These are phyloP conservation scores for Ocimum tenuiflorum DNA, from an alignment of 257 asterid species.

Conservation along the genomic window DNA sequence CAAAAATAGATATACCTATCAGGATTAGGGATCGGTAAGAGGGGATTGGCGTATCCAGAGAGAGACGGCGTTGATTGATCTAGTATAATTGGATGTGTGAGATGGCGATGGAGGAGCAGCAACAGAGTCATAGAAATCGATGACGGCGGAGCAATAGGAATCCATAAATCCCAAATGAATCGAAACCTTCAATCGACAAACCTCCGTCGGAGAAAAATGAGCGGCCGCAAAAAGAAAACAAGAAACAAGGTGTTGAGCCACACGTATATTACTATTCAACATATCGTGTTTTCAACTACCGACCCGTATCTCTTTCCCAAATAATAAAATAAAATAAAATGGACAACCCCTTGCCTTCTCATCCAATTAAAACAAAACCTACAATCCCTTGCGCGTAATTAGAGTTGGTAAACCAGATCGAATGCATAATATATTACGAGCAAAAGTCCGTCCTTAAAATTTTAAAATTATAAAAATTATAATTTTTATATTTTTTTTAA, in stretches of 20 bases:
- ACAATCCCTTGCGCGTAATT: too few relatives aligned
- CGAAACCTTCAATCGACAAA: background rate
- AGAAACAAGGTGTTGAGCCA: background rate
- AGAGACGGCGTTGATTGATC: slow-evolving; percentile 22
- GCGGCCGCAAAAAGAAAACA: background rate
- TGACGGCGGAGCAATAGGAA: slow-evolving; percentile 13
- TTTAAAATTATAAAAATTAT: too few relatives aligned
- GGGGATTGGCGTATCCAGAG: slow-evolving; percentile 39
- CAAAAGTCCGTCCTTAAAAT: too few relatives aligned
- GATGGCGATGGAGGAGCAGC: slow-evolving; percentile 18
- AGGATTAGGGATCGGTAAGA: slow-evolving; percentile 42
- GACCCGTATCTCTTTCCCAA: too few relatives aligned
- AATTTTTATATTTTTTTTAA: too few relatives aligned
- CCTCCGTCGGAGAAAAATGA: background rate
- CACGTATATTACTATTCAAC: too few relatives aligned
- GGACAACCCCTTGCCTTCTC: too few relatives aligned
- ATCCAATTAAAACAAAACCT: too few relatives aligned
- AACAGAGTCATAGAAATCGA: slow-evolving; percentile 9
- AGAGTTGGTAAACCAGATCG: too few relatives aligned
- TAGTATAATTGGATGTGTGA: slow-evolving; percentile 20
- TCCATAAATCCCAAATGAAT: slow-evolving; percentile 34
- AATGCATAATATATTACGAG: too few relatives aligned
- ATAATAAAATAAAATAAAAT: too few relatives aligned
- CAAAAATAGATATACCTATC: background rate
- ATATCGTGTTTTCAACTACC: too few relatives aligned